phyloP scores from a whole-genome alignment of 768 basidiomycete genomes.

The Lentinus tigrinus region DNA sequence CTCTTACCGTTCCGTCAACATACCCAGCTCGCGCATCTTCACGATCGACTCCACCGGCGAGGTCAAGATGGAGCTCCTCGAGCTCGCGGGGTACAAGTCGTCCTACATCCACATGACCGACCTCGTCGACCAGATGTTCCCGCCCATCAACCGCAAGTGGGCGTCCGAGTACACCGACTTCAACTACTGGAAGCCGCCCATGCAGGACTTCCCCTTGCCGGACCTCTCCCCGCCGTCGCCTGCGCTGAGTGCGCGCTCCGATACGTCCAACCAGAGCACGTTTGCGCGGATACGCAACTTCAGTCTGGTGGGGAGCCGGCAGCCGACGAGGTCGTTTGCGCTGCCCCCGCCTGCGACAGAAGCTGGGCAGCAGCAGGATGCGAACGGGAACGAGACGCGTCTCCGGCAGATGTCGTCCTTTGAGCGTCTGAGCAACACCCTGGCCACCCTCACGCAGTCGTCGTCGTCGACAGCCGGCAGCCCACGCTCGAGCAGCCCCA shows the following conservation, averaged over 20 bases:
- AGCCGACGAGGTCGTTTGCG: constrained; percentile 29
- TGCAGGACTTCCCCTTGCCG: constrained; percentile 77
- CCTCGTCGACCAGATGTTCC: constrained; percentile 99
- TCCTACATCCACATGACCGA: constrained; percentile 99
- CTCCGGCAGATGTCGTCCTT: constrained; percentile 76
- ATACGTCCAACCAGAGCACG: constrained; percentile 72
- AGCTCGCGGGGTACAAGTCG: constrained; percentile 94
- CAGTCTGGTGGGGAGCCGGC: constrained; percentile 61
- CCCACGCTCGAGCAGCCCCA: constrained; percentile 53
- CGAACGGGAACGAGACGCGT: constrained; percentile 32
- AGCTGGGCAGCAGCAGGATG: constrained; percentile 14
- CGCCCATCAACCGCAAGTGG: constrained; percentile 88
- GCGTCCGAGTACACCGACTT: constrained; percentile 93
- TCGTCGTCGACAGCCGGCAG: constrained; percentile 43
- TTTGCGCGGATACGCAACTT: constrained; percentile 76
- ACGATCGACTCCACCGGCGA: constrained; percentile 95
- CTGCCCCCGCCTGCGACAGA: constrained; percentile 33
- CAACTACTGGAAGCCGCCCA: constrained; percentile 89
- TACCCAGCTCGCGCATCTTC: constrained; percentile 93
- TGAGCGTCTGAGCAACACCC: constrained; percentile 62
- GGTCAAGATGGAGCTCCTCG: constrained; percentile 96
- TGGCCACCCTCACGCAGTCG: constrained; percentile 48
- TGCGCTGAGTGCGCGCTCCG: constrained; percentile 90
- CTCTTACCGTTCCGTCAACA: constrained; percentile 94
- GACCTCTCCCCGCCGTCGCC: constrained; percentile 87